Evolutionary conservation across 2,329 filamentous ascomycete species (phyloP), one percentile per base, ranked within the genome.

Genomic region (Ophiostoma perfectum): DNA sequence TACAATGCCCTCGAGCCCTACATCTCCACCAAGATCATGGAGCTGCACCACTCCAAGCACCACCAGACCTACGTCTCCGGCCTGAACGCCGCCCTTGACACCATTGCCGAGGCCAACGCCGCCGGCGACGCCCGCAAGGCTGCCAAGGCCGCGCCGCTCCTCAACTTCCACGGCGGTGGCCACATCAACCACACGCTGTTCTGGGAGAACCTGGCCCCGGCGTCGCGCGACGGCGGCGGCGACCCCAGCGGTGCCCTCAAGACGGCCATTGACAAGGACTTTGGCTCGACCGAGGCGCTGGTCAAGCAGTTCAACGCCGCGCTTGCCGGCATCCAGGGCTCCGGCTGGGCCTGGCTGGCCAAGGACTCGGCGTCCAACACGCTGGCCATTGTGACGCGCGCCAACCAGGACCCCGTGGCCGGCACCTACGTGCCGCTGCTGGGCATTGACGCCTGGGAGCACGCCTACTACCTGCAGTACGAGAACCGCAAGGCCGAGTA

Each of bases 401-500:
- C 90, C 80, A 96, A 96, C 83, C 92, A 96, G 82, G 92, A 96
- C 78, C 91, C 93, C 39, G 90, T 97, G 42, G 86, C 92, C 14
- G 93, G 93, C 65, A 90, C 90, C 78, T 92, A 90, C 77, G 84
- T 88, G 75, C 93, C 93, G 49, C 83, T 97, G 65, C 81, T 97
- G 64, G 93, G 93, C 69, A 90, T 97, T 75, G 93, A 97, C 81
- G 93, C 93, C 67, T 97, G 93, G 93, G 93, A 97, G 84, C 93
- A 97, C 81, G 93, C 93, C 66, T 96, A 96, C 84, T 96, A 96
- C 81, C 84, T 97, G 71, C 92, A 97, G 83, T 97, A 97, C 82
- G 86, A 97, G 87, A 97, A 97, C 85, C 89, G 92, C 80, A 97
- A 97, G 88, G 93, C 90, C 69, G 93, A 97, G 82, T 97, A 97